Evolutionary conservation across 495 filamentous ascomycete species (phyloP), one percentile per base, ranked within the genome.

Genomic region (Penicillium macrosclerotiorum): DNA sequence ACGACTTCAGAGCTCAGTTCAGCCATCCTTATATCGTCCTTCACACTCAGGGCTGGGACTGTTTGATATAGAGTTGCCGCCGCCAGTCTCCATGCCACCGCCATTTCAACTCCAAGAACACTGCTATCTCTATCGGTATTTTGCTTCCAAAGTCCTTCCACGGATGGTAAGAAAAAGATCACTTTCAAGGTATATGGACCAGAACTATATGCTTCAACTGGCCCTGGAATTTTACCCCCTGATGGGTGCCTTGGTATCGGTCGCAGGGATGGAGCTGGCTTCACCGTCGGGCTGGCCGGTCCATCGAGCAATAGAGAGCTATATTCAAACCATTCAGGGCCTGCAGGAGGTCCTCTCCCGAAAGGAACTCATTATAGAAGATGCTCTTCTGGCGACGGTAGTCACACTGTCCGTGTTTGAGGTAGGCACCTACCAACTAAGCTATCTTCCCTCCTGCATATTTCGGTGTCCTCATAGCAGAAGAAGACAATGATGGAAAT

Each of bases 391-490:
- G 26, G 51, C 51, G 4, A 54, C 45, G 0, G 40, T 49, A 1
- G 41, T 49, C 5, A 22, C 40, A 2, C 27, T 54, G 7, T 43
- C 45, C 26, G 51, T 54, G 7, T 54, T 54, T n/a, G 51, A 54
- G 34, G 51, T 49, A 35, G 8, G 33, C n/a, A n/a, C n/a, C n/a
- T n/a, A n/a, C n/a, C n/a, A n/a, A n/a, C n/a, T n/a, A n/a, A n/a
- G n/a, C n/a, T n/a, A n/a, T n/a, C n/a, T n/a, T n/a, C n/a, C n/a
- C n/a, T n/a, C n/a, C n/a, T n/a, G n/a, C n/a, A n/a, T n/a, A n/a
- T n/a, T 31, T 11, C 3, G 17, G 4, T 11, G 6, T 4, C 2
- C 11, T 33, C n/a, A 5, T 19, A 8, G 8, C 11, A 18, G 25
- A 27, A 30, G 5, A 42, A 17, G 12, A 8, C 18, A 6, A 29